phyloP scores from a whole-genome alignment of 257 asterid species.

The Coffea canephora region DNA sequence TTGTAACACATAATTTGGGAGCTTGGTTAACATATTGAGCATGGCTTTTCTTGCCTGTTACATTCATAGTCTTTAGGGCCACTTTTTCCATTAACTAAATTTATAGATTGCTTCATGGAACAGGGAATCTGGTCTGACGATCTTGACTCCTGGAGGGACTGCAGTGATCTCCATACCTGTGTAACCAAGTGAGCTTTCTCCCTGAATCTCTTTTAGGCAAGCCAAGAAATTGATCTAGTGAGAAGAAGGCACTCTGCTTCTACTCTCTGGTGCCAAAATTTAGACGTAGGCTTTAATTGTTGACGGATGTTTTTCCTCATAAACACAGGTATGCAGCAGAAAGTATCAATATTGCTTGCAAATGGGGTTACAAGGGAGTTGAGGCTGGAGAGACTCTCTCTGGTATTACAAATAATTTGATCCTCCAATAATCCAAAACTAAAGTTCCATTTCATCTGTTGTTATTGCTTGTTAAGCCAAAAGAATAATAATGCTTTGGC shows the following conservation, averaged over 20 bases:
- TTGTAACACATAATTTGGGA: not conserved
- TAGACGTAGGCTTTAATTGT: too few relatives aligned
- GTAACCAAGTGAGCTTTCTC: constrained; percentile 58
- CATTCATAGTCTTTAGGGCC: not conserved
- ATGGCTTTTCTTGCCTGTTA: not conserved
- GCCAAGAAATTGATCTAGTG: not conserved
- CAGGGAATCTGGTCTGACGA: constrained; percentile 87
- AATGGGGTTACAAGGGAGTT: constrained; percentile 86
- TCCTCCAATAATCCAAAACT: not conserved
- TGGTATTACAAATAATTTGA: constrained; percentile 32
- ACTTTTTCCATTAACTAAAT: not conserved
- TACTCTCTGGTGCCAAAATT: not conserved
- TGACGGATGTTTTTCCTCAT: not conserved
- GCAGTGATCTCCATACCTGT: constrained; percentile 51
- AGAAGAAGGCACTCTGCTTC: not conserved
- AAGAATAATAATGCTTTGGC: not conserved
- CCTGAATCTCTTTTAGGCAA: not conserved
- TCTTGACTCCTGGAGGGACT: constrained; percentile 69
- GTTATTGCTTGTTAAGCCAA: not conserved
- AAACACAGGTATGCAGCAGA: constrained; percentile 67
- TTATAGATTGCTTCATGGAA: not conserved
- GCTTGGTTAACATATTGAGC: not conserved
- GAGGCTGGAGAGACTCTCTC: constrained; percentile 74
- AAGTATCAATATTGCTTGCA: constrained; percentile 77
- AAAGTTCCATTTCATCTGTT: not conserved